Conservation (phyloP, 2,329 filamentous ascomycete genomes). For the Aspergillus calidoustus region DNA sequence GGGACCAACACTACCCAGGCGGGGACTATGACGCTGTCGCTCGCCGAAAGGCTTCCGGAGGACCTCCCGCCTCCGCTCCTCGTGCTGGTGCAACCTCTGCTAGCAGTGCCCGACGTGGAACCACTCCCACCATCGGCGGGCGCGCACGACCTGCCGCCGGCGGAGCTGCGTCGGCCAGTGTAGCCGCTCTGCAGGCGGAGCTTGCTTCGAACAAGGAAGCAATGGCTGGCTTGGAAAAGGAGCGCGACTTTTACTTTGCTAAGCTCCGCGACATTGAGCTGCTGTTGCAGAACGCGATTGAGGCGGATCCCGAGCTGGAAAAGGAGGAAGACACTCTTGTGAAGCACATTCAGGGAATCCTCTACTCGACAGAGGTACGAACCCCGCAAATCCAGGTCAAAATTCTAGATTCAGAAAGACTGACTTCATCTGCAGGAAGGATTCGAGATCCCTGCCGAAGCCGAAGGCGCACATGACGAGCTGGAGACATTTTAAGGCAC, state of each 20-base stretch:
- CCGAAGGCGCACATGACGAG: constrained; percentile 32
- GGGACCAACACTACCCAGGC: constrained; percentile 97
- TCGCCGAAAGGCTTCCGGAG: constrained; percentile 77
- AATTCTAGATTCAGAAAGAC: neutral
- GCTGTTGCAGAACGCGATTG: constrained; percentile 88
- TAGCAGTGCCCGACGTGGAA: constrained; percentile 58
- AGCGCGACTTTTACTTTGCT: constrained; percentile 99
- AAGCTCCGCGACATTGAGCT: constrained; percentile 97
- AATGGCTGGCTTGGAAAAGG: constrained; percentile 90
- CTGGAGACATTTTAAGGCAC: constrained; percentile 36
- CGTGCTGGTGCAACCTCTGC: constrained; percentile 54
- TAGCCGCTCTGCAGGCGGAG: constrained; percentile 78
- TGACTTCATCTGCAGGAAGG: constrained; percentile 31
- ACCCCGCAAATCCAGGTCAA: neutral
- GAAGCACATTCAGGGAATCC: constrained; percentile 93
- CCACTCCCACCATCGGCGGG: constrained; percentile 64
- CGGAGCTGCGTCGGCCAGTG: constrained; percentile 59
- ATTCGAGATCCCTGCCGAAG: constrained; percentile 39
- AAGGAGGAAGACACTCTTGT: constrained; percentile 90
- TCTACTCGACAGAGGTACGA: constrained; percentile 88
- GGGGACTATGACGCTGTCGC: constrained; percentile 92
- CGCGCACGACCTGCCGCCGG: constrained; percentile 53
- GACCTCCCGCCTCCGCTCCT: constrained; percentile 54
- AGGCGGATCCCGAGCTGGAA: constrained; percentile 89
- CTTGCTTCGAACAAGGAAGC: constrained; percentile 91